These are phyloP conservation scores for Protomyces inouyei DNA, from an alignment of 1,139 yeast species.

Conservation along the genomic window DNA sequence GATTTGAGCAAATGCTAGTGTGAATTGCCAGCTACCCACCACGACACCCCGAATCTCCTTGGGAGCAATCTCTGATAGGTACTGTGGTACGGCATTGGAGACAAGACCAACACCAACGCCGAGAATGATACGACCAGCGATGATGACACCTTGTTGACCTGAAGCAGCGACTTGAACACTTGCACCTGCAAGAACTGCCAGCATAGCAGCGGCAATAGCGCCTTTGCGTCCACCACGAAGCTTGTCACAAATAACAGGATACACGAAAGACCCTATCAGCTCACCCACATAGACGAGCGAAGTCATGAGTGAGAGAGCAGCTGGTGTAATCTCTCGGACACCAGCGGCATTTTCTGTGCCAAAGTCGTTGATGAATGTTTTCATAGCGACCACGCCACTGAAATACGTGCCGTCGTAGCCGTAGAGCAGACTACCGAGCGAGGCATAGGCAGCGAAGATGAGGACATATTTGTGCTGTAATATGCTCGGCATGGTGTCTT, in stretches of 20 bases:
- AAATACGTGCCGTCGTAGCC: constrained; percentile 56
- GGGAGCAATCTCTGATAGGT: constrained; percentile 67
- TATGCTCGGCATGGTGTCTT: background rate
- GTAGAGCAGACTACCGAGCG: constrained; percentile 55
- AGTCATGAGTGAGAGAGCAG: constrained; percentile 55
- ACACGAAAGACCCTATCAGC: constrained; percentile 44
- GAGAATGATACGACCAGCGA: constrained; percentile 49
- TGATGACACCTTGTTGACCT: constrained; percentile 42
- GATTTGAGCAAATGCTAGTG: constrained; percentile 62
- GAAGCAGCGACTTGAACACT: constrained; percentile 46
- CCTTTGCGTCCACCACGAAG: constrained; percentile 34
- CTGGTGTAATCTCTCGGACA: constrained; percentile 46
- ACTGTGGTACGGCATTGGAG: constrained; percentile 60
- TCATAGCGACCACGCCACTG: constrained; percentile 55
- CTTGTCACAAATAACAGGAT: constrained; percentile 53
- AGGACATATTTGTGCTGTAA: constrained; percentile 16
- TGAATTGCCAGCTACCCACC: constrained; percentile 29
- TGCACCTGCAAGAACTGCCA: constrained; percentile 40
- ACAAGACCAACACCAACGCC: constrained; percentile 65
- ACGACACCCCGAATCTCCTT: constrained; percentile 55
- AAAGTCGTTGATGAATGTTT: constrained; percentile 40
- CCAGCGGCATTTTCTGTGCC: constrained; percentile 41
- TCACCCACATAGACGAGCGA: constrained; percentile 49
- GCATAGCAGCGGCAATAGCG: constrained; percentile 19
- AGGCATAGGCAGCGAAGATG: constrained; percentile 42